Conservation (phyloP, 768 basidiomycete genomes). For the Tylopilus rubrobrunneus region DNA sequence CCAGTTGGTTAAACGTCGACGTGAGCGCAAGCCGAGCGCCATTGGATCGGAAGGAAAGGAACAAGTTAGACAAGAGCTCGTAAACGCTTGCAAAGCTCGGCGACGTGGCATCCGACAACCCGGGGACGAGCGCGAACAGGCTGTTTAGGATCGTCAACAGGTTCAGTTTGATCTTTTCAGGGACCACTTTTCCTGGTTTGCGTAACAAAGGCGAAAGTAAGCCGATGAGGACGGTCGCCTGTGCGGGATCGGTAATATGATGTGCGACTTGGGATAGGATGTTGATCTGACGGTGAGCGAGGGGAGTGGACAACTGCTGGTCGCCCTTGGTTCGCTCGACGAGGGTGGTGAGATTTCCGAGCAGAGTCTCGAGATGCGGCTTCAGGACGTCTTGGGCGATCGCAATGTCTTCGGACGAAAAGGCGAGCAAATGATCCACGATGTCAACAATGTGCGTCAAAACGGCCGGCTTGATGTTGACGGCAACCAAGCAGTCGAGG, state of each 20-base stretch:
- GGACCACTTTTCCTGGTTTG: constrained; percentile 67
- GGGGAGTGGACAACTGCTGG: constrained; percentile 49
- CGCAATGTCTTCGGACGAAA: constrained; percentile 47
- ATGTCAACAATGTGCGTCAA: constrained; percentile 81
- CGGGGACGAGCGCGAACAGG: constrained; percentile 64
- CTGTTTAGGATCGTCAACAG: constrained; percentile 67
- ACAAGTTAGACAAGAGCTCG: constrained; percentile 67
- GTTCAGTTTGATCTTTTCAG: constrained; percentile 84
- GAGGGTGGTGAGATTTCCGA: constrained; percentile 65
- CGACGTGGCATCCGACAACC: constrained; percentile 45
- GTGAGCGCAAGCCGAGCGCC: constrained; percentile 68
- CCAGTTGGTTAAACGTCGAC: constrained; percentile 55
- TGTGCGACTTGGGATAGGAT: constrained; percentile 79
- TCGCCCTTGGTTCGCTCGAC: constrained; percentile 59
- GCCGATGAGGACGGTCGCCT: constrained; percentile 68
- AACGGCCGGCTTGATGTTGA: constrained; percentile 84
- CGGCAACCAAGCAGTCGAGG: constrained; percentile 75
- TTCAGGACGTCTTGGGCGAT: constrained; percentile 55
- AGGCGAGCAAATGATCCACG: constrained; percentile 62
- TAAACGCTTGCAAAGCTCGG: constrained; percentile 50
- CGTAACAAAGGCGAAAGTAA: constrained; percentile 80
- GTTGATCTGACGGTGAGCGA: constrained; percentile 77
- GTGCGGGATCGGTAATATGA: constrained; percentile 61
- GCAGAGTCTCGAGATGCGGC: constrained; percentile 67
- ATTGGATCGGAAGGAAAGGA: constrained; percentile 72